Conservation (phyloP, 2,329 filamentous ascomycete species). For the Neonectria magnoliae region DNA sequence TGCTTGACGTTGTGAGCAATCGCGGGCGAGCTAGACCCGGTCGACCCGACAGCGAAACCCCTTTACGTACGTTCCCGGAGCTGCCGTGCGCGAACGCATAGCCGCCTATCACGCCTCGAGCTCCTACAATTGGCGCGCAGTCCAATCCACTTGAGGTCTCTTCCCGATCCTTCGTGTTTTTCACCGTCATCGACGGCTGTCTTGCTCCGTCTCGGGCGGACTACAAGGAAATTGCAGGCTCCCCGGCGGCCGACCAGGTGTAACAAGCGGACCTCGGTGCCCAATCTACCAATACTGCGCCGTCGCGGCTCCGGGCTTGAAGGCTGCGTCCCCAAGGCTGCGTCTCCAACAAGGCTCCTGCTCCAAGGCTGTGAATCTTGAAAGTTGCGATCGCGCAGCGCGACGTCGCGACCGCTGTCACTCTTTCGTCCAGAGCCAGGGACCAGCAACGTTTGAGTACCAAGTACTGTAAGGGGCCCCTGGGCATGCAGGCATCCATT, state of each 20-base stretch:
- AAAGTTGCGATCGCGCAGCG: slow-evolving; percentile 13
- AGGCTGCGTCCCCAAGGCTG: slow-evolving; percentile 2
- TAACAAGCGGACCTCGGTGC: background rate
- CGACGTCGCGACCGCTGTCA: slow-evolving; percentile 16
- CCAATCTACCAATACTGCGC: background rate
- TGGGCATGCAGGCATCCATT: slow-evolving; percentile 33
- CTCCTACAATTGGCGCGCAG: background rate
- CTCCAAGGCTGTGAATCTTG: slow-evolving; percentile 3
- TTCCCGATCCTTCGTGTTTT: background rate
- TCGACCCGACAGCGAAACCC: slow-evolving; percentile 5
- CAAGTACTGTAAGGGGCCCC: slow-evolving; percentile 18
- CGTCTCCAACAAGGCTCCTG: background rate
- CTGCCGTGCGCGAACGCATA: background rate
- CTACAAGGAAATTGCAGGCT: background rate
- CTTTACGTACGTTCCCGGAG: background rate
- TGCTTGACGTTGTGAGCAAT: slow-evolving; percentile 19
- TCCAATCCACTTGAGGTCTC: background rate
- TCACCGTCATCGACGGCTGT: background rate
- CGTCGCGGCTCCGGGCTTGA: background rate
- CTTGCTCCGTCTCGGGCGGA: background rate
- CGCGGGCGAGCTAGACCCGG: background rate
- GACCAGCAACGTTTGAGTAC: slow-evolving; percentile 7
- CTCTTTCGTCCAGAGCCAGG: background rate
- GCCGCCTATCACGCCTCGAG: background rate
- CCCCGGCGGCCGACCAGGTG: background rate